Evolutionary conservation across 352 stramenopile species (phyloP), one percentile per base, ranked within the genome.

Genomic region (Globisporangium irregulare): DNA sequence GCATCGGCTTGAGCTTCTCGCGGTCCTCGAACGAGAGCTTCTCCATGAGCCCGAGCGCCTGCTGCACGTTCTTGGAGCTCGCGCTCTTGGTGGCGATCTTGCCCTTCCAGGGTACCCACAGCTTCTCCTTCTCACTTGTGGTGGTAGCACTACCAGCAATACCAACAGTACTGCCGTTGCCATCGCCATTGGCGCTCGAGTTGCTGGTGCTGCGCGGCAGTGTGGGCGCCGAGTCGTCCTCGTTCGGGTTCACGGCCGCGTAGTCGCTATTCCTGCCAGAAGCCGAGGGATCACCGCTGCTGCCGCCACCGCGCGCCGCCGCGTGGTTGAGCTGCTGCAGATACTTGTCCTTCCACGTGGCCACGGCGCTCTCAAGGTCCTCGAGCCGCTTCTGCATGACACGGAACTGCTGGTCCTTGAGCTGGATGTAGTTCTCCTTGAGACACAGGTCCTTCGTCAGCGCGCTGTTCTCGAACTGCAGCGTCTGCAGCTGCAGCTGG

Each of bases 401-500:
- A 74, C 84, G 81, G 57, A 87, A 80, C 73, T 92, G 84, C 75
- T 92, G 84, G 64, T 92, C 84, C 58, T 88, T 88, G 12, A 84
- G 80, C 66, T 89, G 77, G 60, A 92, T 74, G 70, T 89, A 86
- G 72, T 89, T 90, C 62, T 90, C 84, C 66, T 90, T 90, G n/a
- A 92, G 68, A 29, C 74, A 82, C 59, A 90, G 34, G 57, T 85
- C 80, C 50, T 82, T 83, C 3, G 81, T 92, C 55, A 92, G 74
- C 53, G 66, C 74, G 54, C 74, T 76, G 73, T 92, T 90, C 64
- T 88, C 76, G 61, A 72, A 63, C 66, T 92, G 84, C 62, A 92
- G 73, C 70, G 74, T 77, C 62, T 76, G 73, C 48, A 92, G 68
- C 70, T 90, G 84, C 58, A 71, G 60, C 71, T 92, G 84, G 38